Evolutionary conservation across 768 basidiomycete species (phyloP).

Genomic region (Boletus rubropictus): DNA sequence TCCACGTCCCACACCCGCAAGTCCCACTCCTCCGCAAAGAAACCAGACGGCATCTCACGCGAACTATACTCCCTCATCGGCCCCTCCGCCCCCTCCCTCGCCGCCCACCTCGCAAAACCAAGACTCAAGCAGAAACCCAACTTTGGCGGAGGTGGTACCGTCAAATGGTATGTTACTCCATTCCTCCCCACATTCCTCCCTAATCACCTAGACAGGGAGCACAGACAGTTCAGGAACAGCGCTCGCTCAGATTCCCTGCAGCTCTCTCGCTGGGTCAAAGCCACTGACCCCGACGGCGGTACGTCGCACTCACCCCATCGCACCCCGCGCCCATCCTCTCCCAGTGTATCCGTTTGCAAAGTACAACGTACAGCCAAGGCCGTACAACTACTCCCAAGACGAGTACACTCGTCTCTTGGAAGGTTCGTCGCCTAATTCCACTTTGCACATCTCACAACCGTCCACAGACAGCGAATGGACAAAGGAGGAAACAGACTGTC

Average conservation of each 20-base stretch:
- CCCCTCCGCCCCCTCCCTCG: conserved; percentile 83
- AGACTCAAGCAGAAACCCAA: conserved; percentile 84
- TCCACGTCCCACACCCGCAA: conserved; percentile 41
- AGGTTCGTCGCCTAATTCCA: conserved; percentile 39
- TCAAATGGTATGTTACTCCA: conserved; percentile 57
- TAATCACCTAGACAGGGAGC: conserved; percentile 53
- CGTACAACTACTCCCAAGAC: conserved; percentile 73
- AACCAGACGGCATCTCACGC: conserved; percentile 87
- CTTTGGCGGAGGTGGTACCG: conserved; percentile 52
- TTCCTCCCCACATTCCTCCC: background rate
- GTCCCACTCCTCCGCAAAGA: conserved; percentile 38
- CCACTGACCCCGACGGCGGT: conserved; percentile 53
- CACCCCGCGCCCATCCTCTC: background rate
- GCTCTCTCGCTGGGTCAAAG: conserved; percentile 81
- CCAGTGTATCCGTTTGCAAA: conserved; percentile 77
- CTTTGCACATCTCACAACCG: background rate
- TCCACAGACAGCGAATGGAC: conserved; percentile 75
- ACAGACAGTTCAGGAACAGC: conserved; percentile 64
- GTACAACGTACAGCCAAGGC: conserved; percentile 66
- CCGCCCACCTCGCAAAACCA: conserved; percentile 72
- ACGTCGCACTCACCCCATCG: conserved; percentile 14
- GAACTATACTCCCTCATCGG: conserved; percentile 95
- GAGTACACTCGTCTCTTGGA: conserved; percentile 80
- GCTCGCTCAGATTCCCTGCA: conserved; percentile 64
- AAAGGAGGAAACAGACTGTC: conserved; percentile 89